phyloP scores from a whole-genome alignment of 805 yeast genomes.

The Starmerella tilneyi region DNA sequence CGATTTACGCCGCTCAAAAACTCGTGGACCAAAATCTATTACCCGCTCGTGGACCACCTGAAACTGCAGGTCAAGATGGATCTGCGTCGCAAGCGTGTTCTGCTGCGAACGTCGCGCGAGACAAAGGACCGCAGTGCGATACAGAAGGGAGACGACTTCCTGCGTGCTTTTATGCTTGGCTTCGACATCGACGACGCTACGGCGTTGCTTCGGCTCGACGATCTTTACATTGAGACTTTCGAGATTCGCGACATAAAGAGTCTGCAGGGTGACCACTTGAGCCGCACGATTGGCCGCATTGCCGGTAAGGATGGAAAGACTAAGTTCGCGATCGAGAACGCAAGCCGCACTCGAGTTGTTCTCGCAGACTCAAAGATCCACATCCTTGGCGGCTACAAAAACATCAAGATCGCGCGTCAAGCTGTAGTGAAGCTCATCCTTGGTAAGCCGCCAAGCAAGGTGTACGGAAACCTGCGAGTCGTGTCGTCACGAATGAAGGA shows the following conservation, averaged over 20 bases:
- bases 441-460: constrained; percentile 98
- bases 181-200: constrained; percentile 96
- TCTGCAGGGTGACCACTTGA: constrained; percentile 86
- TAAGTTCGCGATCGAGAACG: constrained; percentile 95
- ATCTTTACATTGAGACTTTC: constrained; percentile 90
- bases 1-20: constrained; percentile 88
- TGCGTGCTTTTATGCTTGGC: constrained; percentile 90
- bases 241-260: constrained; percentile 97
- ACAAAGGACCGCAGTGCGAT: constrained; percentile 90
- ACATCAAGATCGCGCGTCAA: constrained; percentile 97
- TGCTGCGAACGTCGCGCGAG: constrained; percentile 66
- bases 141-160: constrained; percentile 96
- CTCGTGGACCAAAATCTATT: constrained; percentile 88
- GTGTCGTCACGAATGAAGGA: constrained; percentile 96
- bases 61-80: constrained; percentile 96
- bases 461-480: constrained; percentile 91
- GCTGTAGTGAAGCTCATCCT: constrained; percentile 87
- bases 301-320: constrained; percentile 99
- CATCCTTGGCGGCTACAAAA: constrained; percentile 92
- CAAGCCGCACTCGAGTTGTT: constrained; percentile 95
- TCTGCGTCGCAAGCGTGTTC: constrained; percentile 66
- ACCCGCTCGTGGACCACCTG: constrained; percentile 89
- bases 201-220: constrained; percentile 87
- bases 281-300: constrained; percentile 98
- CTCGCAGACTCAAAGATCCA: constrained; percentile 95